A percentile compares a stretch with the other conserved stretches of the same genome.
These are phyloP conservation scores for Uronychia setigera DNA, from an alignment of 73 alveolate species.

Conservation along the genomic window DNA sequence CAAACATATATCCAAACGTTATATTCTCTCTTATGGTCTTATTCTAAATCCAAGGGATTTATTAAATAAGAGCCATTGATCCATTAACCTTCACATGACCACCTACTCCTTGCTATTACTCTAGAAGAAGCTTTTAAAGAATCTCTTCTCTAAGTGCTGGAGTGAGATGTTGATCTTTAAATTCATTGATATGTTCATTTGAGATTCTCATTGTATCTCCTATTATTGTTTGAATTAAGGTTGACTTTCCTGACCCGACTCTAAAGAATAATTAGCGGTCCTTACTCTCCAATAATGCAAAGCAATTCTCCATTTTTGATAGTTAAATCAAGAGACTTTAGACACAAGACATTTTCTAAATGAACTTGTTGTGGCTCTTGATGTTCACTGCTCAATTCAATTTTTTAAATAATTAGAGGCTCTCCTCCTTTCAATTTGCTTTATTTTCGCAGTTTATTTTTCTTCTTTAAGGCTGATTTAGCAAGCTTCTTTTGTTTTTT, in stretches of 20 bases:
- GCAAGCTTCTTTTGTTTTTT: slow-evolving; percentile 32
- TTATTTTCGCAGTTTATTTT: background rate
- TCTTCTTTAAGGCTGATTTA: background rate
- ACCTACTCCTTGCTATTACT: background rate
- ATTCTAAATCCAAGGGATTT: slow-evolving; percentile 77
- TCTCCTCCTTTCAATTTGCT: no score
- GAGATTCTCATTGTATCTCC: slow-evolving; percentile 37
- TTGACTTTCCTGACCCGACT: slow-evolving; percentile 94
- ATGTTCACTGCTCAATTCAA: no score
- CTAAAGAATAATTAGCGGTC: background rate
- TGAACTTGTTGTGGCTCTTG: no score
- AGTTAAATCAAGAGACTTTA: slow-evolving; percentile 64
- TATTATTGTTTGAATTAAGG: slow-evolving; percentile 69
- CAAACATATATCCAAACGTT: slow-evolving; percentile 52
- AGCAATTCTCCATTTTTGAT: slow-evolving; percentile 80
- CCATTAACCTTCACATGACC: slow-evolving; percentile 54
- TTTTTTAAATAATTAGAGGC: no score
- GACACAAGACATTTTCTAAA: slow-evolving; percentile 22
- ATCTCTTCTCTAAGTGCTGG: background rate
- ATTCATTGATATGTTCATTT: no score
- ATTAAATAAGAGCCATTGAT: slow-evolving; percentile 48
- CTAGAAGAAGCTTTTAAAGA: background rate
- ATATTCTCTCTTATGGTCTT: slow-evolving; percentile 72
- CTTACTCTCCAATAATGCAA: slow-evolving; percentile 83
- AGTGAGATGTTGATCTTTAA: no score